These are phyloP conservation scores for Sinapis alba DNA, from an alignment of 441 rosid species.

Conservation along the genomic window DNA sequence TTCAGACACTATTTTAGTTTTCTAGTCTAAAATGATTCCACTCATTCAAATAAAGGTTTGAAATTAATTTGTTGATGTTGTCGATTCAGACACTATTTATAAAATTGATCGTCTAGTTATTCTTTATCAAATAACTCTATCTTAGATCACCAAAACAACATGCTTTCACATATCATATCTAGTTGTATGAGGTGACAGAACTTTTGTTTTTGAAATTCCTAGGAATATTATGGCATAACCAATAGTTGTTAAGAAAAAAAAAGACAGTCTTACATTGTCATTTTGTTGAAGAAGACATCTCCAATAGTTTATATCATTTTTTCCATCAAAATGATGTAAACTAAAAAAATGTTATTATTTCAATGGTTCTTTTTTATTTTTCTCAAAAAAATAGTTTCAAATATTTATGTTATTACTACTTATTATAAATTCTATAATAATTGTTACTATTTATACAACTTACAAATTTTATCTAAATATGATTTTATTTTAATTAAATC, in stretches of 20 bases:
- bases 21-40: background rate
- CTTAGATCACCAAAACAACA: background rate
- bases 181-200: background rate
- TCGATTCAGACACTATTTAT: background rate
- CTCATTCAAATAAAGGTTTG: background rate
- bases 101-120: background rate
- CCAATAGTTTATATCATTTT: no score
- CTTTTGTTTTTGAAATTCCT: background rate
- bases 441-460: no score
- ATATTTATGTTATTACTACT: no score
- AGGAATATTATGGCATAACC: constrained; percentile 14
- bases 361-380: no score
- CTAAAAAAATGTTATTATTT: no score
- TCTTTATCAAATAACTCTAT: background rate
- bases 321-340: no score
- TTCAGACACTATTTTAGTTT: background rate
- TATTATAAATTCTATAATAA: no score
- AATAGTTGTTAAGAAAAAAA: background rate
- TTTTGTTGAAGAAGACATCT: no score
- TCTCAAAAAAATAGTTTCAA: no score
- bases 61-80: background rate
- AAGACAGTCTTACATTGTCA: background rate
- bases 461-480: no score
- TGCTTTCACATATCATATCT: background rate
- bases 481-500: no score